Evolutionary conservation across 1,284 basidiomycete species (phyloP).

Genomic region (Ustilago trichophora): DNA sequence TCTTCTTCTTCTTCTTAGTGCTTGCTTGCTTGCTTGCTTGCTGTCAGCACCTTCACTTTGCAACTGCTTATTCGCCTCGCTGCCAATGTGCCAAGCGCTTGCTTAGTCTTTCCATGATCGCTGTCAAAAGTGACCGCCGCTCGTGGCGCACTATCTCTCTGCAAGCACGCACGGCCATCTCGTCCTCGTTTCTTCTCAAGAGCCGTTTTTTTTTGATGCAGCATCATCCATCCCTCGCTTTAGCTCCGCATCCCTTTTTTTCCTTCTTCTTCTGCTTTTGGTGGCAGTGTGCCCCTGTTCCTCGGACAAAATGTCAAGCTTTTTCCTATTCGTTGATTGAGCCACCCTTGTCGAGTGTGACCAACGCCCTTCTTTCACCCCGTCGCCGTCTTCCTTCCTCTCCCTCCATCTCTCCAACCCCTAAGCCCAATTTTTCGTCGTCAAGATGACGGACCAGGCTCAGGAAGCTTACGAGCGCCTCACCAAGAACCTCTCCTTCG

Average conservation of each 20-base stretch:
- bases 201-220: neutral
- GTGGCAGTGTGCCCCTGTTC: neutral
- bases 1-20: no score
- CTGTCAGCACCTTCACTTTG: neutral
- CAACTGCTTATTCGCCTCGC: neutral
- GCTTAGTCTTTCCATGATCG: slow-evolving; percentile 4
- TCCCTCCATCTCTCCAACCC: slow-evolving; percentile 1
- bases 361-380: neutral
- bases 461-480: slow-evolving; percentile 71
- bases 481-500: slow-evolving; percentile 44
- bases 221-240: neutral
- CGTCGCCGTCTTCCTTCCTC: neutral
- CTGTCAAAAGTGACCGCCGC: slow-evolving; percentile 4
- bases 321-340: neutral
- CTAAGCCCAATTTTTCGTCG: slow-evolving; percentile 1
- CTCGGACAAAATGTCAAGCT: no score
- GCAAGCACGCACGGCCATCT: slow-evolving; percentile 2
- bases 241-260: no score
- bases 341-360: no score
- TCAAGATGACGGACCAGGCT: slow-evolving; percentile 69
- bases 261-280: neutral
- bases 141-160: no score
- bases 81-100: no score
- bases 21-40: no score
- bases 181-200: no score